Percentiles rank a stretch among this genome's conserved stretches.
Conservation (phyloP, 805 yeast genomes). For the Saccharomycopsis fodiens region DNA sequence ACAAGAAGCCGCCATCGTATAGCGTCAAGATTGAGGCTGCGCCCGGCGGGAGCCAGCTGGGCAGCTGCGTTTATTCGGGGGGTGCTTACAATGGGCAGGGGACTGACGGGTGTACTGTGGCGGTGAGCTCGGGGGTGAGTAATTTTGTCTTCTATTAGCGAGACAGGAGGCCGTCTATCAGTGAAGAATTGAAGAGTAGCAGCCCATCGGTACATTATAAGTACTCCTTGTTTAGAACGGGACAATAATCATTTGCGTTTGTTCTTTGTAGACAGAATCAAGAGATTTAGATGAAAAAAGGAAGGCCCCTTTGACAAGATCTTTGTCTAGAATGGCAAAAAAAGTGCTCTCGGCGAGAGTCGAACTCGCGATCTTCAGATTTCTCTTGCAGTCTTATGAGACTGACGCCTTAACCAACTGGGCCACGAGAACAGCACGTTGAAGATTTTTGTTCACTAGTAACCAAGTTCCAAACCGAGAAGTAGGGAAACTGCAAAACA, state of each 20-base stretch:
- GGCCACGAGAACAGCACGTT: conserved; percentile 20
- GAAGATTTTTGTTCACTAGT: not conserved
- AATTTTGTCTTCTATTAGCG: conserved; percentile 67
- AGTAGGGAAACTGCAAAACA: too few relatives aligned
- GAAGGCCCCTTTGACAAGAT: not conserved
- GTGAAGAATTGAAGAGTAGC: too few relatives aligned
- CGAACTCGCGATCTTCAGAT: conserved; percentile 21
- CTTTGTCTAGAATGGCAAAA: not conserved
- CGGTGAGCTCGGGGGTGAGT: conserved; percentile 79
- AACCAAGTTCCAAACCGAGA: too few relatives aligned
- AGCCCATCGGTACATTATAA: too few relatives aligned
- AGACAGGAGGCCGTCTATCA: too few relatives aligned
- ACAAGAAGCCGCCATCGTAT: conserved; percentile 57
- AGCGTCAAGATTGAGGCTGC: conserved; percentile 68
- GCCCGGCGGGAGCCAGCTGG: conserved; percentile 53
- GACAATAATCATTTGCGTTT: too few relatives aligned
- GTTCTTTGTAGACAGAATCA: not conserved
- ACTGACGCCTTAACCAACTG: conserved; percentile 21
- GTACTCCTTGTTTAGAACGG: too few relatives aligned
- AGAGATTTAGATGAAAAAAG: not conserved
- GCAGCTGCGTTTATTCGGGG: conserved; percentile 72
- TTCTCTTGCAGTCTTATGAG: conserved; percentile 19
- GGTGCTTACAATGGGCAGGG: conserved; percentile 69
- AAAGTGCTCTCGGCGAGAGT: conserved; percentile 15
- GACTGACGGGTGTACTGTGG: conserved; percentile 86